Evolutionary conservation across 2,329 filamentous ascomycete species (phyloP).

Genomic region (Botrytis galanthina): DNA sequence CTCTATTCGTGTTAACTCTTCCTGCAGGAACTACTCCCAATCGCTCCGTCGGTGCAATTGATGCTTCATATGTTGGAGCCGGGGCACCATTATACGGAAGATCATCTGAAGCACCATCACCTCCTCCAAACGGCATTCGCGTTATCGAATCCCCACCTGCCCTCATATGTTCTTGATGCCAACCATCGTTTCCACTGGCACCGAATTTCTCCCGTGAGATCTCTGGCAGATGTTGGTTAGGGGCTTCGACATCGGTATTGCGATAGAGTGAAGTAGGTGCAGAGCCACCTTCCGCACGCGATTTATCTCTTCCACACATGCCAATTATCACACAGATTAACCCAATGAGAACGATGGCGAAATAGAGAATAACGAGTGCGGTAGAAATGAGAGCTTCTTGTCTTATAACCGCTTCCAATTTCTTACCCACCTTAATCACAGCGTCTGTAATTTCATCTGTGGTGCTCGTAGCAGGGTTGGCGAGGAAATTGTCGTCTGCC

Average conservation of each 20-base stretch:
- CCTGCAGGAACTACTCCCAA: neutral
- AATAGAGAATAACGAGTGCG: slow-evolving; percentile 71
- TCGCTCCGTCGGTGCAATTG: neutral
- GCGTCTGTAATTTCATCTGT: slow-evolving; percentile 80
- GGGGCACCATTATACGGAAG: neutral
- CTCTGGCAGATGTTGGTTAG: neutral
- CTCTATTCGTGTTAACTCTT: neutral
- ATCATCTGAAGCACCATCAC: neutral
- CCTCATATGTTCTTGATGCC: slow-evolving; percentile 7
- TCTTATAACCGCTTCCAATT: slow-evolving; percentile 65
- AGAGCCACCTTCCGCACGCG: slow-evolving; percentile 57
- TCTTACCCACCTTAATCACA: slow-evolving; percentile 65
- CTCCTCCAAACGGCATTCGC: neutral
- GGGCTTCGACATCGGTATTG: neutral
- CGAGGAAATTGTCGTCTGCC: slow-evolving; percentile 67
- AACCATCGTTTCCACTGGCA: neutral
- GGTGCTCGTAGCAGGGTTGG: slow-evolving; percentile 69
- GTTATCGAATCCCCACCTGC: neutral
- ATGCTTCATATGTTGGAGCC: neutral
- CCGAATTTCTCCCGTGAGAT: neutral
- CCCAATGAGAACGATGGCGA: slow-evolving; percentile 74
- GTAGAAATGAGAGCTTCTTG: slow-evolving; percentile 79
- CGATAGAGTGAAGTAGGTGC: neutral
- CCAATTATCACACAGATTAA: slow-evolving; percentile 63
- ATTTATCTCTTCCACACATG: slow-evolving; percentile 58